Conservation (phyloP, 768 basidiomycete species). For the Phylloporus sp. region DNA sequence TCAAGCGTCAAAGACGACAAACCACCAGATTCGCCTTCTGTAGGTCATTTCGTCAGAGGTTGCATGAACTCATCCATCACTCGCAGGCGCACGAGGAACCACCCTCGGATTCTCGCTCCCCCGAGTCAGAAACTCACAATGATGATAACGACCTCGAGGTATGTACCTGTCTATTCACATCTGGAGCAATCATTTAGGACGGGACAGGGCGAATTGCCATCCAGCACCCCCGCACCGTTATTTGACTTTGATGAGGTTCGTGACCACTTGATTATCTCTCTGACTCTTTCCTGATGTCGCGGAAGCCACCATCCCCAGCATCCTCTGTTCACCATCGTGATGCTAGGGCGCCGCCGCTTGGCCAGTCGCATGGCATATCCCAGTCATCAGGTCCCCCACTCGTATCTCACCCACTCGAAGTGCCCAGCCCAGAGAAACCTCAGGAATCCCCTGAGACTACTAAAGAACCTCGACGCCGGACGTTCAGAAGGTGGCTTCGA, state of each 20-base stretch:
- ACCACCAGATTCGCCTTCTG: background rate
- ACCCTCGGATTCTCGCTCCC: too few relatives aligned
- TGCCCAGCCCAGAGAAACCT: background rate
- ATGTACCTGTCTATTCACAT: background rate
- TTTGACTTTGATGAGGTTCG: slow-evolving; percentile 3
- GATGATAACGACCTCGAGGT: background rate
- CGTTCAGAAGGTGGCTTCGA: background rate
- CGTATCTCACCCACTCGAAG: background rate
- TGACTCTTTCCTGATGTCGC: background rate
- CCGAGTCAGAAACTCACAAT: background rate
- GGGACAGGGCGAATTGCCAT: background rate
- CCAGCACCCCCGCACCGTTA: background rate
- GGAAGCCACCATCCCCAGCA: background rate
- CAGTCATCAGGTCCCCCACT: too few relatives aligned
- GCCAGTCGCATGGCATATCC: background rate
- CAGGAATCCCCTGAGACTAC: background rate
- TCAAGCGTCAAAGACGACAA: background rate
- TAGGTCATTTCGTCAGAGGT: too few relatives aligned
- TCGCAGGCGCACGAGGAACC: background rate
- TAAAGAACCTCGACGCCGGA: background rate
- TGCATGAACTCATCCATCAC: too few relatives aligned
- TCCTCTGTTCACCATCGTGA: background rate
- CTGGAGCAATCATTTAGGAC: background rate
- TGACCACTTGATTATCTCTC: too few relatives aligned
- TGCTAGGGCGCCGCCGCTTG: background rate